Percentiles rank a stretch among this genome's conserved stretches.
Conservation (phyloP, 805 yeast species). For the Babjeviella inositovora region DNA sequence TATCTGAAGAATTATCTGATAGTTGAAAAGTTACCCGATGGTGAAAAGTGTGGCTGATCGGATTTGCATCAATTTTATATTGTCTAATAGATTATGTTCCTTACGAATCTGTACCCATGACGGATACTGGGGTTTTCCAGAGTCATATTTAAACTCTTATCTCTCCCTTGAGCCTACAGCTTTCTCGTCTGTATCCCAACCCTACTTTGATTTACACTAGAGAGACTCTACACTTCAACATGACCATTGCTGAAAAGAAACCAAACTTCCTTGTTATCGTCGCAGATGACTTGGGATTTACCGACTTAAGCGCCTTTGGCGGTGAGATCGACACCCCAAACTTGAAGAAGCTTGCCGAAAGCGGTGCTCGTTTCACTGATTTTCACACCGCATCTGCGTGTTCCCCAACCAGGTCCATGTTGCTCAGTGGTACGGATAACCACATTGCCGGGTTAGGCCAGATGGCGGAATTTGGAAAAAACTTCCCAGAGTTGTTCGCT, state of each 20-base stretch:
- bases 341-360: constrained; percentile 20
- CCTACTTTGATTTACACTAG: too few relatives aligned
- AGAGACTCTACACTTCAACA: too few relatives aligned
- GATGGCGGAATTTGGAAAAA: constrained; percentile 28
- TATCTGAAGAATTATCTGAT: too few relatives aligned
- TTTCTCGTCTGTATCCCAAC: too few relatives aligned
- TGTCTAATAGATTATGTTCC: too few relatives aligned
- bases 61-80: too few relatives aligned
- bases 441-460: constrained; percentile 47
- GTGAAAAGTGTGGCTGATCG: too few relatives aligned
- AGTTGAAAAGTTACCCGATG: too few relatives aligned
- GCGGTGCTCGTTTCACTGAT: constrained; percentile 34
- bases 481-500: constrained; percentile 16
- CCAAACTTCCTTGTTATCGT: constrained; percentile 40
- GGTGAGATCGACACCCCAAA: constrained; percentile 44
- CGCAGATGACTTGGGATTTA: constrained; percentile 48
- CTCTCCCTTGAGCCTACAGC: too few relatives aligned
- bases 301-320: constrained; percentile 36
- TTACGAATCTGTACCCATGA: too few relatives aligned
- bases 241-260: constrained; percentile 5
- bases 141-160: too few relatives aligned
- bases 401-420: constrained; percentile 48
- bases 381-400: constrained; percentile 53
- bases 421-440: constrained; percentile 44
- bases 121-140: too few relatives aligned